These are phyloP conservation scores for Wickerhamiella galacta DNA, from an alignment of 805 yeast species.

Conservation along the genomic window DNA sequence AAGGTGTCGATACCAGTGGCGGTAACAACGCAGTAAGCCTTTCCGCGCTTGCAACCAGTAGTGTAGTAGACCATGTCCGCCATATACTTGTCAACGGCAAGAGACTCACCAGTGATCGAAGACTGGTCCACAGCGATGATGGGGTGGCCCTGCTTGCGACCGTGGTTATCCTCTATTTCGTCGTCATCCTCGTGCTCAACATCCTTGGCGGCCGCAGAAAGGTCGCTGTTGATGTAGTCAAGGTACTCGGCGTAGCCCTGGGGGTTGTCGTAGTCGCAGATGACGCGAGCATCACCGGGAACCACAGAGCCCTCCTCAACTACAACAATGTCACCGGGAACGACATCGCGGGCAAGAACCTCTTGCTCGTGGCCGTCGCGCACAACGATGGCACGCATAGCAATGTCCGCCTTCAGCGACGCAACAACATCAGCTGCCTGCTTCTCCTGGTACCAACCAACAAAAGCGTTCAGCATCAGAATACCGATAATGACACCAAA, in stretches of 20 bases:
- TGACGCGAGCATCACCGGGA: conserved; percentile 82
- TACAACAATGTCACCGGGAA: conserved; percentile 87
- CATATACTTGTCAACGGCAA: conserved; percentile 84
- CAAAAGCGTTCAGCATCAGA: conserved; percentile 71
- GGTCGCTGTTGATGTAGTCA: conserved; percentile 24
- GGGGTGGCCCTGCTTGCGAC: conserved; percentile 72
- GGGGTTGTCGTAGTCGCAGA: conserved; percentile 23
- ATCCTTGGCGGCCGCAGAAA: conserved; percentile 15
- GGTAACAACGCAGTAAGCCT: conserved; percentile 83
- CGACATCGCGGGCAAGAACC: conserved; percentile 69
- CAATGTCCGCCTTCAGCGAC: conserved; percentile 85
- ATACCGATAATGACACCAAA: conserved; percentile 93
- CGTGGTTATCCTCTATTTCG: conserved; percentile 24
- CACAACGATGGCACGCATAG: conserved; percentile 72
- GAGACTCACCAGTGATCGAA: conserved; percentile 93
- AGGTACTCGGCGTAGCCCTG: conserved; percentile 24
- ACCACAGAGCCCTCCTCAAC: conserved; percentile 87
- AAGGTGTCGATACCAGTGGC: conserved; percentile 90
- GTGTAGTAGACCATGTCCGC: conserved; percentile 88
- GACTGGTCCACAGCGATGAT: conserved; percentile 76
- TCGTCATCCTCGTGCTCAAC: conserved; percentile 15
- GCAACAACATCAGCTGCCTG: conserved; percentile 97
- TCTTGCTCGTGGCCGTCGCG: conserved; percentile 70
- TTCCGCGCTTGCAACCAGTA: conserved; percentile 92
- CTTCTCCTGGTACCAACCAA: conserved; percentile 94